These are phyloP conservation scores for Pterocarpus santalinus DNA, from an alignment of 306 rosid genomes.

Conservation along the genomic window DNA sequence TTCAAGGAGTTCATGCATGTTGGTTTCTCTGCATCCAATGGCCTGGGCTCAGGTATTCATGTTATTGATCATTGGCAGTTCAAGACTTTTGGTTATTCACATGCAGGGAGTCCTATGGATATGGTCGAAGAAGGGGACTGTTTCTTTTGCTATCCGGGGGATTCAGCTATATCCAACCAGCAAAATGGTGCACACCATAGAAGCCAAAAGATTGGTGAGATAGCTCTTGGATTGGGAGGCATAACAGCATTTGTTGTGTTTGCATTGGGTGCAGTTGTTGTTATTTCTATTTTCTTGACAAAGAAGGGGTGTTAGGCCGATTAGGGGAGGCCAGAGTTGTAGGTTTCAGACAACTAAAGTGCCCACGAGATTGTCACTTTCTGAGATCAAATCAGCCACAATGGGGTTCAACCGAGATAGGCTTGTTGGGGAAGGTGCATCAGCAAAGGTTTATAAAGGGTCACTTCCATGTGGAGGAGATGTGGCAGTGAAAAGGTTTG, in stretches of 20 bases:
- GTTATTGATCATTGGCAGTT: constrained; percentile 67
- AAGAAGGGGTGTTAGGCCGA: constrained; percentile 46
- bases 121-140: constrained; percentile 69
- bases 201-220: constrained; percentile 50
- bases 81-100: constrained; percentile 60
- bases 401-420: constrained; percentile 72
- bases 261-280: constrained; percentile 40
- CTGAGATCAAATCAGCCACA: constrained; percentile 79
- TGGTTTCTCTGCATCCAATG: constrained; percentile 85
- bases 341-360: constrained; percentile 58
- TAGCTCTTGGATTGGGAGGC: constrained; percentile 72
- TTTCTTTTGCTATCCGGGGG: constrained; percentile 66
- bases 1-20: constrained; percentile 78
- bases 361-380: constrained; percentile 73
- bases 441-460: constrained; percentile 88
- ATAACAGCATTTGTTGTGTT: constrained; percentile 62
- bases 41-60: constrained; percentile 68
- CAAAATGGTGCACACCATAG: background rate
- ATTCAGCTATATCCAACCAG: background rate
- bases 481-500: constrained; percentile 87
- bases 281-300: constrained; percentile 45
- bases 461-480: constrained; percentile 71
- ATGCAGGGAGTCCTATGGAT: constrained; percentile 55
- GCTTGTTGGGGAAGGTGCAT: constrained; percentile 83
- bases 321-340: constrained; percentile 41